phyloP scores from a whole-genome alignment of 1,284 basidiomycete genomes.

The Ceratobasidium sp. region DNA sequence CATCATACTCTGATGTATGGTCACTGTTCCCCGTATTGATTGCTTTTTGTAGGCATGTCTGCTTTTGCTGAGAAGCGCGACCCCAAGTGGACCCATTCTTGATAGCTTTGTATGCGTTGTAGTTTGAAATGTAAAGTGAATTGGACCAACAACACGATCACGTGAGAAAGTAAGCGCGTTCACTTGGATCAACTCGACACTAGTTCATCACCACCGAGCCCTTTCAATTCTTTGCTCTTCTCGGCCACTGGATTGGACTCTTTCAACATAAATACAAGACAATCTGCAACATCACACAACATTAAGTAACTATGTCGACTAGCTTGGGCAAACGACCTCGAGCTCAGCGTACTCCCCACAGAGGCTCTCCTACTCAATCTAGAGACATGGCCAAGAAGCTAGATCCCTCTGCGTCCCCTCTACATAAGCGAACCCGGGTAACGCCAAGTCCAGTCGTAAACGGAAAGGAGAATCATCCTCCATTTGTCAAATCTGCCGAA shows the following conservation, averaged over 20 bases:
- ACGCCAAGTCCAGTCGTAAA: neutral
- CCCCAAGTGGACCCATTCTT: constrained; percentile 72
- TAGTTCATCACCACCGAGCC: neutral
- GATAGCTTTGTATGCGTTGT: constrained; percentile 9
- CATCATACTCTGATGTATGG: neutral
- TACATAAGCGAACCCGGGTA: constrained; percentile 12
- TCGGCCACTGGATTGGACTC: neutral
- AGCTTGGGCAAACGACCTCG: constrained; percentile 22
- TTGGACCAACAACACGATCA: constrained; percentile 16
- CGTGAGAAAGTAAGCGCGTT: constrained; percentile 7
- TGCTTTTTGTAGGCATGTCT: constrained; percentile 71
- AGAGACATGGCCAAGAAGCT: constrained; percentile 1
- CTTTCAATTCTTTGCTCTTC: neutral
- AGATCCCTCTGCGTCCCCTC: neutral
- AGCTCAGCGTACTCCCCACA: neutral
- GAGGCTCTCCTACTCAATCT: constrained; percentile 2
- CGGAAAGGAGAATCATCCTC: constrained; percentile 24
- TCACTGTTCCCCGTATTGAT: constrained; percentile 9
- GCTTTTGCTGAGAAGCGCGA: constrained; percentile 99
- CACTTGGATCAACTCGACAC: constrained; percentile 2
- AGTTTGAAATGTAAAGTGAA: neutral
- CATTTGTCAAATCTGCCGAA: neutral
- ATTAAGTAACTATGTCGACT: constrained; percentile 10
- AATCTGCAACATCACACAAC: neutral
- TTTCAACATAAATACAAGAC: constrained; percentile 1